These are phyloP conservation scores for Beauveria asiatica DNA, from an alignment of 2,329 filamentous ascomycete species.

Conservation along the genomic window DNA sequence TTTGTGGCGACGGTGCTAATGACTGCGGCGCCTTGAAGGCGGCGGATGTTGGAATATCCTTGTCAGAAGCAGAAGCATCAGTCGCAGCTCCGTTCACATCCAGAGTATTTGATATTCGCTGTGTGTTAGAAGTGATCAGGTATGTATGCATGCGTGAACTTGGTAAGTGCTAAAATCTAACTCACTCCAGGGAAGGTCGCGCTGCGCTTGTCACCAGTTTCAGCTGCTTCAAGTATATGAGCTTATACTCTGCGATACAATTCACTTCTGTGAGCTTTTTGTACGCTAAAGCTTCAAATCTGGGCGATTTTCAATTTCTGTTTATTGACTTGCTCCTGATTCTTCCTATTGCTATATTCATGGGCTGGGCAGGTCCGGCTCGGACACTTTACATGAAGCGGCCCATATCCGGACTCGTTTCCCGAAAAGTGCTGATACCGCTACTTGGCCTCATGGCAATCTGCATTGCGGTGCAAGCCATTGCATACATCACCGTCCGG, in stretches of 20 bases:
- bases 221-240: constrained; percentile 99
- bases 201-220: constrained; percentile 97
- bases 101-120: constrained; percentile 90
- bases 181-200: constrained; percentile 62
- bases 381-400: constrained; percentile 70
- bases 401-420: constrained; percentile 86
- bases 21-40: constrained; percentile 96
- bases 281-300: constrained; percentile 85
- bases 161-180: constrained; percentile 15
- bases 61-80: constrained; percentile 94
- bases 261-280: constrained; percentile 96
- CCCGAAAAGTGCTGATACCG: constrained; percentile 82
- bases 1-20: constrained; percentile 95
- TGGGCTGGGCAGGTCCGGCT: constrained; percentile 92
- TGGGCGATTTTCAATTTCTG: constrained; percentile 96
- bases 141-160: constrained; percentile 25
- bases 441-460: constrained; percentile 82
- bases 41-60: constrained; percentile 91
- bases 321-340: constrained; percentile 93
- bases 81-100: constrained; percentile 98
- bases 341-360: constrained; percentile 92
- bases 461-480: constrained; percentile 67
- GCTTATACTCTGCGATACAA: constrained; percentile 96
- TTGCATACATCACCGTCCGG: constrained; percentile 66
- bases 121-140: constrained; percentile 85